Base-by-base conservation (phyloP, 1,284 basidiomycete genomes). In the Trichosporon ovoides region DNA sequence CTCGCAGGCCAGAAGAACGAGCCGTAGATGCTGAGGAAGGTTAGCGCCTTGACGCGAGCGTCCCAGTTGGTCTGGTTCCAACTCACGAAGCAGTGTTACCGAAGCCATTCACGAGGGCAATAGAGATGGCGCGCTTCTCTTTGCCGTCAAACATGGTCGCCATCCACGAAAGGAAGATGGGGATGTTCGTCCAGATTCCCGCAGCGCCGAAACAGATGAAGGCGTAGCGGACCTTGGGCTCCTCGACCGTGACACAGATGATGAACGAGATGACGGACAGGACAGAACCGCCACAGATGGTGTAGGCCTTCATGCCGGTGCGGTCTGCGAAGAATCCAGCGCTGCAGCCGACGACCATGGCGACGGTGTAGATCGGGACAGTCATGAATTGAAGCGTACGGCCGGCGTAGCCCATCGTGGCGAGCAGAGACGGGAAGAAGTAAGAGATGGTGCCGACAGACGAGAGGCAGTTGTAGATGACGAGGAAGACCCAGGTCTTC, bases 401-500 rank as follows among this genome's bases (percentile, higher is more conserved):
- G 12, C 70, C 70, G 2, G 36, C 35, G 60, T 72, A 69, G 7
- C 70, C 70, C 19, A 72, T 53, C 16, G 61, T 40, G 6, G 52
- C 40, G 19, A 64, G 65, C 20, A 72, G 60, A 13, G 66, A 67
- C 9, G 70, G 70, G 52, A 72, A 58, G 49, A 72, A 72, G 64
- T 72, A 72, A 7, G 63, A 64, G 48, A 70, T 69, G 10, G 67
- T 69, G 28, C 66, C 67, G 22, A 62, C 62, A 18, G 59, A 60
- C 18, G 58, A 61, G 36, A 60, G 52, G n/a, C 48, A 52, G 54
- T 56, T 62, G 61, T 68, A 58, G 35, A 38, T 33, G 35, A 58
- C 36, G 34, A 58, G 40, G 43, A 58, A 53, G 37, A 67, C 52
- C 68, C 68, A 70, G n/a, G 67, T 71, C 54, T 62, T 54, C 63